phyloP scores from a whole-genome alignment of 2,329 filamentous ascomycete genomes.

The Pseudogymnoascus sp. region DNA sequence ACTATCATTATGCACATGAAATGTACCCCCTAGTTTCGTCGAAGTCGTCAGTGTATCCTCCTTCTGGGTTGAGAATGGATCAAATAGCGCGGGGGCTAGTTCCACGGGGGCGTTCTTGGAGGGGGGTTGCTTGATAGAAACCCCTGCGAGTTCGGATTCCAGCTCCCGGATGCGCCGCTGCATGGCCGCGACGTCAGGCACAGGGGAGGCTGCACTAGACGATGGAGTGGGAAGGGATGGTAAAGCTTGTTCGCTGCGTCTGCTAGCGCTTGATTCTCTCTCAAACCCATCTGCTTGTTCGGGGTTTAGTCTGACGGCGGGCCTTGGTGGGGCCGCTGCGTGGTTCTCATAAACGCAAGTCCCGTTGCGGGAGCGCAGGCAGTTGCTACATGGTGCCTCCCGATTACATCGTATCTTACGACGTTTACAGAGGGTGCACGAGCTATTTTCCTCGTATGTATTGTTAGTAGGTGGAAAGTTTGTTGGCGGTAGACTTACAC shows the following conservation, averaged over 20 bases:
- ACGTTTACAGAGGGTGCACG: slow-evolving; percentile 49
- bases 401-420: slow-evolving; percentile 57
- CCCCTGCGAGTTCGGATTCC: slow-evolving; percentile 34
- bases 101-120: neutral
- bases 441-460: slow-evolving; percentile 32
- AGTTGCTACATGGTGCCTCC: slow-evolving; percentile 50
- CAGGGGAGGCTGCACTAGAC: slow-evolving; percentile 12
- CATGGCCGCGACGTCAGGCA: slow-evolving; percentile 32
- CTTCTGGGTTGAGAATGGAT: slow-evolving; percentile 17
- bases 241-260: neutral
- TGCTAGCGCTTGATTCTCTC: neutral
- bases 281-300: neutral
- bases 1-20: slow-evolving; percentile 35
- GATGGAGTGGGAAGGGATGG: neutral
- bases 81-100: neutral
- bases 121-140: slow-evolving; percentile 16
- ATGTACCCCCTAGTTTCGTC: slow-evolving; percentile 34
- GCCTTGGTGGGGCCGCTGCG: slow-evolving; percentile 16
- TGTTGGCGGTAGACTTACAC: slow-evolving; percentile 30
- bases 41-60: slow-evolving; percentile 31
- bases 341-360: slow-evolving; percentile 43
- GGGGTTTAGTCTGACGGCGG: slow-evolving; percentile 9
- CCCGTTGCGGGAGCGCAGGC: slow-evolving; percentile 45
- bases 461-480: slow-evolving; percentile 11
- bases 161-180: slow-evolving; percentile 35